Evolutionary conservation across 148 eudicot species (phyloP).

Genomic region (Silene conica): DNA sequence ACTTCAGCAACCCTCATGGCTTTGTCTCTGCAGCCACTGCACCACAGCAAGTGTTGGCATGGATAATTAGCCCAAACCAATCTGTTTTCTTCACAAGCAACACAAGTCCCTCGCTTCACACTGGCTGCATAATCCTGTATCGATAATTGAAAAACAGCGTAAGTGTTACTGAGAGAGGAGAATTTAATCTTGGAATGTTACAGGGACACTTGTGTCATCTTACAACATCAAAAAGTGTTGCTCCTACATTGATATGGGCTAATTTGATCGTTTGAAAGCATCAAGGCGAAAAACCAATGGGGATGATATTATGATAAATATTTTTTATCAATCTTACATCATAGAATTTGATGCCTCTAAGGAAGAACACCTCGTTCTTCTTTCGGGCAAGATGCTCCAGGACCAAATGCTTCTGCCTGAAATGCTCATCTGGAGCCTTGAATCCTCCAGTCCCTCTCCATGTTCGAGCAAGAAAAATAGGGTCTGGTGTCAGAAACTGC

Average conservation of each 20-base stretch:
- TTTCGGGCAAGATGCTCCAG: conserved; percentile 33
- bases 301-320: too few relatives aligned
- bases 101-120: conserved; percentile 27
- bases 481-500: conserved; percentile 35
- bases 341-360: conserved; percentile 27
- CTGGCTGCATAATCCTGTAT: conserved; percentile 32
- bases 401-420: conserved; percentile 28
- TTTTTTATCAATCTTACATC: conserved; percentile 17
- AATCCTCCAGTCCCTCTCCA: conserved; percentile 36
- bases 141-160: not conserved
- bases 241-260: too few relatives aligned
- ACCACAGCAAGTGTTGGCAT: conserved; percentile 38
- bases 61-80: conserved; percentile 41
- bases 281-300: too few relatives aligned
- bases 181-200: not conserved
- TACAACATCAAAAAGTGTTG: conserved; percentile 10
- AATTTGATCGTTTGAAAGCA: too few relatives aligned
- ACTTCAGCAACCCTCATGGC: conserved; percentile 27
- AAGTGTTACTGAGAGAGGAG: not conserved
- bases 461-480: conserved; percentile 30
- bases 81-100: conserved; percentile 29
- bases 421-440: conserved; percentile 18
- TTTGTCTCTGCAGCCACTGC: conserved; percentile 30
- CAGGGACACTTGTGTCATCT: not conserved
- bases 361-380: conserved; percentile 35